Conservation (phyloP, 192 early-diverging fungal genomes). For the Umbelopsis isabellina region DNA sequence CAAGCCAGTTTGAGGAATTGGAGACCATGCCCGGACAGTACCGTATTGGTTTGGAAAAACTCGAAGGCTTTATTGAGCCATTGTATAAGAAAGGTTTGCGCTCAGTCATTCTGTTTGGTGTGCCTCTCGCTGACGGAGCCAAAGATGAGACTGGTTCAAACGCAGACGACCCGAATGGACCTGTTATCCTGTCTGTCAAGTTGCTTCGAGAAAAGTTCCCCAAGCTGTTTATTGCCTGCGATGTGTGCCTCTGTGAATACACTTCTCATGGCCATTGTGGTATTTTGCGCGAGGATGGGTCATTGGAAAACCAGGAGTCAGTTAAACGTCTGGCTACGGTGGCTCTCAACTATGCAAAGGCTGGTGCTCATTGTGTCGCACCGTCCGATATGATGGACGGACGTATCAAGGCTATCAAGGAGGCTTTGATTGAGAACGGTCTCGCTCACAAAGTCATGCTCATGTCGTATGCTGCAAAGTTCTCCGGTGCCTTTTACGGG, state of each 20-base stretch:
- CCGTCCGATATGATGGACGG: constrained; percentile 99
- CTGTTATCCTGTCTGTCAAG: constrained; percentile 83
- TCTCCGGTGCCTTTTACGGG: constrained; percentile 93
- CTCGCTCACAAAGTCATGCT: constrained; percentile 80
- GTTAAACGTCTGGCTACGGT: constrained; percentile 85
- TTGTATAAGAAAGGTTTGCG: constrained; percentile 87
- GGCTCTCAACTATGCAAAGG: constrained; percentile 84
- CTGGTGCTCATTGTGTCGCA: constrained; percentile 89
- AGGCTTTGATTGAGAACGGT: constrained; percentile 73
- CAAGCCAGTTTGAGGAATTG: constrained; percentile 77
- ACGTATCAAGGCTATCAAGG: constrained; percentile 91
- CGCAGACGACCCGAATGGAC: constrained; percentile 82
- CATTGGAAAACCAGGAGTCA: constrained; percentile 79
- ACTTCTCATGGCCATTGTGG: constrained; percentile 98
- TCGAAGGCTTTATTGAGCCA: constrained; percentile 77
- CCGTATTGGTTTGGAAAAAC: constrained; percentile 79
- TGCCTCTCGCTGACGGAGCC: constrained; percentile 74
- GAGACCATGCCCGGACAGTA: constrained; percentile 84
- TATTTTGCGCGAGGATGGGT: constrained; percentile 72
- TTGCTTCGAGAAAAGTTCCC: constrained; percentile 81
- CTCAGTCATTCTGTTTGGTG: constrained; percentile 92
- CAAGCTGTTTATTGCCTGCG: constrained; percentile 82
- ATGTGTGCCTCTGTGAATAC: constrained; percentile 97
- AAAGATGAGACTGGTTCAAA: constrained; percentile 78
- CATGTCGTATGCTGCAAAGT: constrained; percentile 98